Conservation (phyloP, 176 grass and related monocot genomes). For the Lolium multiflorum region DNA sequence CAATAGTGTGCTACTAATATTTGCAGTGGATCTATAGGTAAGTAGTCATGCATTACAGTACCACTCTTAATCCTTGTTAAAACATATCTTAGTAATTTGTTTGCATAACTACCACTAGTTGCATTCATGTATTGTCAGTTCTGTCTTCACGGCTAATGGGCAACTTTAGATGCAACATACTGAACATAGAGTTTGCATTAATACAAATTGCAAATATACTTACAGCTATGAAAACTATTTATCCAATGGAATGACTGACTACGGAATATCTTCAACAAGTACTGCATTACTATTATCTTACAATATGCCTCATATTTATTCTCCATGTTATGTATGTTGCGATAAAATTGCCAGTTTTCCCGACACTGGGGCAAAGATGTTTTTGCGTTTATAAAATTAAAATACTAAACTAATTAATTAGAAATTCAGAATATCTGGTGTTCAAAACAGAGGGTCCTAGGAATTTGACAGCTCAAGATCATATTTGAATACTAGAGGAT, state of each 20-base stretch:
- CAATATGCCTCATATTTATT: background rate
- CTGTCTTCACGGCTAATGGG: background rate
- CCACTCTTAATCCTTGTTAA: background rate
- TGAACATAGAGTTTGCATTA: background rate
- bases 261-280: background rate
- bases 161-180: background rate
- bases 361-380: no score
- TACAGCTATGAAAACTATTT: background rate
- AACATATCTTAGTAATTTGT: background rate
- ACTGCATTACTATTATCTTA: background rate
- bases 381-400: no score
- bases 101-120: background rate
- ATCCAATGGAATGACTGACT: background rate
- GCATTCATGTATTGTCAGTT: background rate
- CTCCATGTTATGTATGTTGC: background rate
- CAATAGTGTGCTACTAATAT: background rate
- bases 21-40: background rate
- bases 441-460: background rate
- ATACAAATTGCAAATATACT: background rate
- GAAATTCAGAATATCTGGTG: background rate
- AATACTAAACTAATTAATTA: no score
- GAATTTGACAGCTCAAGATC: background rate
- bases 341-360: background rate
- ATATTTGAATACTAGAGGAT: background rate
- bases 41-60: background rate